These are phyloP conservation scores for Peronospora belbahrii DNA, from an alignment of 352 stramenopile species.

Conservation along the genomic window DNA sequence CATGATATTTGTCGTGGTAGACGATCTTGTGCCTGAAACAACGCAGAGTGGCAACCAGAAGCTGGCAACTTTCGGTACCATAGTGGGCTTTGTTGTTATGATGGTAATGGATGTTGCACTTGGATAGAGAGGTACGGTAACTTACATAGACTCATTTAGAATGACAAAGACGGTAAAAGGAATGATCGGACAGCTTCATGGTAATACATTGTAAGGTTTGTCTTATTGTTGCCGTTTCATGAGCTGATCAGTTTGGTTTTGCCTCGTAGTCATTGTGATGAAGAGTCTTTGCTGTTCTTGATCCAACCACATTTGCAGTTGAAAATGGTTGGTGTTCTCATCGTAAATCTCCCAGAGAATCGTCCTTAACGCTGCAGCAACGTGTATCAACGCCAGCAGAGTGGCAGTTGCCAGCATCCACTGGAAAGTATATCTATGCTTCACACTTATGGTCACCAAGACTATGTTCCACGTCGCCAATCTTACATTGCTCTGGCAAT, in stretches of 20 bases:
- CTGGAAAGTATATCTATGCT: conserved; percentile 26
- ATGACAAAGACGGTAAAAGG: background rate
- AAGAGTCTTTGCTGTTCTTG: conserved; percentile 34
- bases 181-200: conserved; percentile 1
- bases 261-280: conserved; percentile 34
- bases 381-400: conserved; percentile 36
- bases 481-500: conserved; percentile 56
- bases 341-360: conserved; percentile 2
- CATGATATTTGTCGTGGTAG: conserved; percentile 90
- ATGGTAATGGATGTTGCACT: conserved; percentile 87
- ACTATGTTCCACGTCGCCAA: conserved; percentile 36
- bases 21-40: conserved; percentile 86
- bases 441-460: conserved; percentile 56
- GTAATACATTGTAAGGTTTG: conserved; percentile 14
- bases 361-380: too few relatives aligned
- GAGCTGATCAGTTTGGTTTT: conserved; percentile 6
- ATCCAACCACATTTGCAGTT: too few relatives aligned
- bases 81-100: conserved; percentile 89
- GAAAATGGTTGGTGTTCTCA: background rate
- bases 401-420: conserved; percentile 35
- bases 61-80: conserved; percentile 75
- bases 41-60: conserved; percentile 87
- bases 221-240: conserved; percentile 8
- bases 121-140: conserved; percentile 31
- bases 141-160: conserved; percentile 8